phyloP scores from a whole-genome alignment of 1,139 yeast genomes.

The Saccharomycopsis hybrid region DNA sequence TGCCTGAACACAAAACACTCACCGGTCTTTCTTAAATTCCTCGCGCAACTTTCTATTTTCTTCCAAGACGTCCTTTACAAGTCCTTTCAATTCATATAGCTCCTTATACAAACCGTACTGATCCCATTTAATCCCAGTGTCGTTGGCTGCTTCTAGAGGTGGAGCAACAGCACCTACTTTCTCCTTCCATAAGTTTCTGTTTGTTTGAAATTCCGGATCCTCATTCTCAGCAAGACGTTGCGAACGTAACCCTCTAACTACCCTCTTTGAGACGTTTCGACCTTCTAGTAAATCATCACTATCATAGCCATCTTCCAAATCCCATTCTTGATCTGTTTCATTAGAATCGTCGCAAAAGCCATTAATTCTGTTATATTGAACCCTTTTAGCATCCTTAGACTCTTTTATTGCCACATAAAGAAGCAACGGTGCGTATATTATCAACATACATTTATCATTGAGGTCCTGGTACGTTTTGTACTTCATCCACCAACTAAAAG shows the following conservation, averaged over 20 bases:
- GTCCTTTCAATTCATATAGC: slow-evolving; percentile 38
- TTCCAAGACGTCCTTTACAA: slow-evolving; percentile 38
- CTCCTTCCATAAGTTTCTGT: slow-evolving; percentile 41
- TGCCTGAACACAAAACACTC: too few species aligned
- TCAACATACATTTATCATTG: slow-evolving; percentile 50
- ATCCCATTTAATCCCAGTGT: slow-evolving; percentile 62
- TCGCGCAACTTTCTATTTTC: slow-evolving; percentile 32
- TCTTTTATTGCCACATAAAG: slow-evolving; percentile 57
- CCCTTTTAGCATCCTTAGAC: slow-evolving; percentile 57
- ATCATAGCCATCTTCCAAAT: slow-evolving; percentile 69
- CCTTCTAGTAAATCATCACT: slow-evolving; percentile 34
- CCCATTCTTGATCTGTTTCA: slow-evolving; percentile 77
- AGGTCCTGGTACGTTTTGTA: slow-evolving; percentile 29
- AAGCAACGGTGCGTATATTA: slow-evolving; percentile 65
- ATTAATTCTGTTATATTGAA: slow-evolving; percentile 61
- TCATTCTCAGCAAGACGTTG: slow-evolving; percentile 61
- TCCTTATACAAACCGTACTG: slow-evolving; percentile 47
- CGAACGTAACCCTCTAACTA: slow-evolving; percentile 37
- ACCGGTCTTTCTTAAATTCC: too few species aligned
- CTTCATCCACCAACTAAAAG: slow-evolving; percentile 26
- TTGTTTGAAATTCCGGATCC: slow-evolving; percentile 62
- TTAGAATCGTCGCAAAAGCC: slow-evolving; percentile 75
- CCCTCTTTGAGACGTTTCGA: slow-evolving; percentile 35
- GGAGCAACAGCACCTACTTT: slow-evolving; percentile 46
- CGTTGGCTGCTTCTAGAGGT: slow-evolving; percentile 50